Evolutionary conservation across 1,284 basidiomycete genomes (phyloP), one percentile per base, ranked within the genome.

Genomic region (Rhodotorula sp.): DNA sequence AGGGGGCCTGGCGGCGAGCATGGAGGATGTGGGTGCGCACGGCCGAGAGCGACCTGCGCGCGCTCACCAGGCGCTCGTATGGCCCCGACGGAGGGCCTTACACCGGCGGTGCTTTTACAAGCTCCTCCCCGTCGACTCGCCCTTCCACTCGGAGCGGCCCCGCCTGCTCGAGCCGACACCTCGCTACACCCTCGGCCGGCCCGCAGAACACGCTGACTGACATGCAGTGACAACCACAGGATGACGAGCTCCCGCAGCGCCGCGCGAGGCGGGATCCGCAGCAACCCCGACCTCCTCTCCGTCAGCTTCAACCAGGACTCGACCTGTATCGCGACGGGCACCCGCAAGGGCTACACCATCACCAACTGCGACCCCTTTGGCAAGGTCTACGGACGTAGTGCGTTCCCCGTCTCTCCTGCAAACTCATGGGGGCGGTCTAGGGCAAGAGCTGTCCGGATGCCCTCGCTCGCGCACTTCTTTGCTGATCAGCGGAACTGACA

Each of bases 331-430:
- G 93, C 94, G 3, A 91, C 98, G 17, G 97, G 97, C 1, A 97
- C 96, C 61, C 88, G 91, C 78, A 93, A 92, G 82, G 97, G 97
- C 7, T 99, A 98, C 82, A 91, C 90, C 77, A 97, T 99, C 81
- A 92, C 93, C 62, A 98, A 98, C 81, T 97, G 94, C 81, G 96
- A 99, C 81, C 97, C 97, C 61, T 99, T 94, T 81, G 96, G 95
- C 55, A 87, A 92, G 76, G 94, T 99, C 13, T 96, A 96, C 80
- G 93, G 92, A 25, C 91, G 91, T 87, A 91, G 93, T 93, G 80
- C 82, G 90, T 87, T 36, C 27, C n/a, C 32, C 54, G 10, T 32
- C 15, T 4, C 15, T 21, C 44, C 3, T n/a, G n/a, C n/a, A n/a
- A n/a, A n/a, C n/a, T n/a, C n/a, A n/a, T n/a, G n/a, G n/a, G n/a